Evolutionary conservation across 352 stramenopile genomes (phyloP), one percentile per base, ranked within the genome.

Genomic region (Pythium insidiosum): DNA sequence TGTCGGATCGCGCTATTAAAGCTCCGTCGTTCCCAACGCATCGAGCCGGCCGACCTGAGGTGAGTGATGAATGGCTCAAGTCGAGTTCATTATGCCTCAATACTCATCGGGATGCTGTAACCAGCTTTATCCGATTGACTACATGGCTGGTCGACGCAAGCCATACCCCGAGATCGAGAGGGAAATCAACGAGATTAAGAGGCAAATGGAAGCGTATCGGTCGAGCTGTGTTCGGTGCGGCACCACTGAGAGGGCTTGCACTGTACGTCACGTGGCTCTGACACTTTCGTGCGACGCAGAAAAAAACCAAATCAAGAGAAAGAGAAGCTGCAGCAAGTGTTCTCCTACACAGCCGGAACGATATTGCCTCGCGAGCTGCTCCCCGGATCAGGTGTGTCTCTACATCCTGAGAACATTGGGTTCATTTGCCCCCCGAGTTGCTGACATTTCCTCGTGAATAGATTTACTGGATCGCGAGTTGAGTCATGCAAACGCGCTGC

Each of bases 291-390:
- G 5, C 1, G 6, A 29, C 20, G 33, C 36, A 74, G 58, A 20
- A 56, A 53, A 39, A 66, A 56, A 40, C 73, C 73, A 1, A 86
- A 86, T 23, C 66, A 84, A 25, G 75, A 91, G 35, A 91, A 91
- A 44, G 75, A 91, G 41, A 91, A 87, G 47, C 63, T 91, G 11
- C 78, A 91, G 47, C 75, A 91, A 36, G 47, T 72, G 5, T 88
- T 91, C 31, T 77, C 75, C 19, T 91, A 83, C 56, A 68, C 68
- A 1, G 57, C 55, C 3, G 78, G 78, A 5, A 74, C 47, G 0
- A 91, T 91, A 46, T 50, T 91, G n/a, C 78, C 78, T 5, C 56
- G 61, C 0, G 68, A 88, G 24, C 52, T 91, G 6, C 51, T 91
- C 3, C 78, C 78, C n/a, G 75, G 75, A 59, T 58, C 78, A 21